Evolutionary conservation across 495 filamentous ascomycete genomes (phyloP).

Genomic region (Penicillium subrubescens): DNA sequence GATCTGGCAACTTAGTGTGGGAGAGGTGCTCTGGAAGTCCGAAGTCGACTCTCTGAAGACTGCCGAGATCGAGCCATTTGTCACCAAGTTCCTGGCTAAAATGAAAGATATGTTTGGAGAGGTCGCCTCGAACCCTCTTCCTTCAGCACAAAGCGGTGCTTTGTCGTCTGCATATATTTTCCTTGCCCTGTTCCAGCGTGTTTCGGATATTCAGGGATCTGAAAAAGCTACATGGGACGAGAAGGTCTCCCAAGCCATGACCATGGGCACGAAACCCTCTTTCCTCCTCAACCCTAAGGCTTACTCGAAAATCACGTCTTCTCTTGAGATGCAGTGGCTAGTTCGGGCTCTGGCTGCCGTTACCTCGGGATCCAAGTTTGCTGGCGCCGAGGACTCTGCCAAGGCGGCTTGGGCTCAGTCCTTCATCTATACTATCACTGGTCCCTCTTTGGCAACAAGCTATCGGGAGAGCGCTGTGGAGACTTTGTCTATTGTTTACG

Average conservation of each 20-base stretch:
- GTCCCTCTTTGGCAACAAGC: slow-evolving; percentile 54
- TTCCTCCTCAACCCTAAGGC: slow-evolving; percentile 82
- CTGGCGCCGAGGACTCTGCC: slow-evolving; percentile 33
- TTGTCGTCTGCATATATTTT: slow-evolving; percentile 73
- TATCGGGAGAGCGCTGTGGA: slow-evolving; percentile 61
- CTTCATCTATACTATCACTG: slow-evolving; percentile 76
- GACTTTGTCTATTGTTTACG: slow-evolving; percentile 61
- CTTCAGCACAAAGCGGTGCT: slow-evolving; percentile 75
- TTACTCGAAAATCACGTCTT: slow-evolving; percentile 71
- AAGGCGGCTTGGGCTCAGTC: slow-evolving; percentile 75
- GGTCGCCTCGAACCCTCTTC: slow-evolving; percentile 70
- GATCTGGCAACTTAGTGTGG: slow-evolving; percentile 75
- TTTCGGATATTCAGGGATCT: slow-evolving; percentile 33
- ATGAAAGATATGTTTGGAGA: slow-evolving; percentile 77
- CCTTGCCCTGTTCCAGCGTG: slow-evolving; percentile 55
- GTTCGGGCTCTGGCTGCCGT: slow-evolving; percentile 68
- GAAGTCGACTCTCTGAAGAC: slow-evolving; percentile 45
- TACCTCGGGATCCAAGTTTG: slow-evolving; percentile 44
- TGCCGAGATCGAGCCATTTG: slow-evolving; percentile 44
- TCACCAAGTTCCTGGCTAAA: slow-evolving; percentile 57
- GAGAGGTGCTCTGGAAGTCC: slow-evolving; percentile 69
- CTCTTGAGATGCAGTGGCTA: slow-evolving; percentile 78
- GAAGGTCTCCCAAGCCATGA: slow-evolving; percentile 63
- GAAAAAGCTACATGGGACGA: slow-evolving; percentile 46
- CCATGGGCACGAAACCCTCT: slow-evolving; percentile 71